A percentile compares a stretch with the other conserved stretches of the same genome.
phyloP scores from a whole-genome alignment of 2,329 filamentous ascomycete species.

The Fusarium nygamai region DNA sequence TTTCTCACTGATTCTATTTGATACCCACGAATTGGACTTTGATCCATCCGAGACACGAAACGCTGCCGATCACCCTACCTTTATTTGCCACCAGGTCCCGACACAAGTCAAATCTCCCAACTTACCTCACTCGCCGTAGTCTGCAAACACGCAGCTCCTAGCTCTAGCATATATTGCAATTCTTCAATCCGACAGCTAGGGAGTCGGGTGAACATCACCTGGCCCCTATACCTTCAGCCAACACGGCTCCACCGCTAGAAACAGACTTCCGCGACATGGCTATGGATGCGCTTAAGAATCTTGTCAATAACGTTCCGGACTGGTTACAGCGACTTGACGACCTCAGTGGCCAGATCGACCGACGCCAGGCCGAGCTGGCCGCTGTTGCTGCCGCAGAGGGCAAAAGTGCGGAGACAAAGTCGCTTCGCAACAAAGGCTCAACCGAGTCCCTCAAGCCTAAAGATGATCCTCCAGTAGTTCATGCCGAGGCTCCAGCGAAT shows the following conservation, averaged over 20 bases:
- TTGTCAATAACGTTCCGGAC: constrained; percentile 66
- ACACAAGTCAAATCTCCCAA: background rate
- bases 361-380: constrained; percentile 69
- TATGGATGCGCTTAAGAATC: constrained; percentile 66
- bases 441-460: constrained; percentile 63
- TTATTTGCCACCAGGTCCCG: constrained; percentile 28
- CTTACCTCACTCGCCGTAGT: background rate
- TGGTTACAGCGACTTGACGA: constrained; percentile 70
- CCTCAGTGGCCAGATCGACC: constrained; percentile 68
- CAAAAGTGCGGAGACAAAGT: constrained; percentile 49
- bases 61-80: constrained; percentile 21
- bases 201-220: constrained; percentile 48
- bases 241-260: constrained; percentile 44
- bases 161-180: background rate
- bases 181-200: constrained; percentile 27
- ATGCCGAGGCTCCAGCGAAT: constrained; percentile 23
- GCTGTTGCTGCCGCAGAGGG: constrained; percentile 50
- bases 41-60: constrained; percentile 17
- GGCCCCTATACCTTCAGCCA: constrained; percentile 41
- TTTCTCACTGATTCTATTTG: constrained; percentile 21
- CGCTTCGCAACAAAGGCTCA: constrained; percentile 62
- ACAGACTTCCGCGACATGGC: constrained; percentile 50
- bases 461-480: constrained; percentile 49
- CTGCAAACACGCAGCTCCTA: constrained; percentile 12
- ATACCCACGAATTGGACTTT: constrained; percentile 10